Conservation (phyloP, 257 asterid species). For the Apocynum venetum region DNA sequence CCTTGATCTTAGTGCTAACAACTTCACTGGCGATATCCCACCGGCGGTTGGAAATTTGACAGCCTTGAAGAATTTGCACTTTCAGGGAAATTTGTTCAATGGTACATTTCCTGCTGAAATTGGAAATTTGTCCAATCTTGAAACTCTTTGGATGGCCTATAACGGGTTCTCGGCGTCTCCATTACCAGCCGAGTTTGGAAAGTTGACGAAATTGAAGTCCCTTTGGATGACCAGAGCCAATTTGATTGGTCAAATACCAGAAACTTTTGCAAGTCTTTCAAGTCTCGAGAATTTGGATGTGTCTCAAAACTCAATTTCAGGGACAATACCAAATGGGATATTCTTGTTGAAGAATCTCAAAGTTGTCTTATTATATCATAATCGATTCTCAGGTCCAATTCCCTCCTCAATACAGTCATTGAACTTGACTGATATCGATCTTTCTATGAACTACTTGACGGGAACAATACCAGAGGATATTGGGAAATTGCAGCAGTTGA, state of each 20-base stretch:
- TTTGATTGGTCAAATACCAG: slow-evolving; percentile 46
- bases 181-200: slow-evolving; percentile 59
- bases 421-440: slow-evolving; percentile 48
- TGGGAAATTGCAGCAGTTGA: slow-evolving; percentile 52
- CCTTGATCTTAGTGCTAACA: slow-evolving; percentile 57
- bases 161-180: slow-evolving; percentile 49
- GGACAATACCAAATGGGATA: slow-evolving; percentile 38
- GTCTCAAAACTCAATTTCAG: slow-evolving; percentile 26
- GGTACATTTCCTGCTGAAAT: slow-evolving; percentile 70
- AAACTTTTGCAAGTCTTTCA: slow-evolving; percentile 25
- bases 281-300: slow-evolving; percentile 39
- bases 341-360: slow-evolving; percentile 60
- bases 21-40: slow-evolving; percentile 83
- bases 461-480: slow-evolving; percentile 67
- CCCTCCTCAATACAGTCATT: slow-evolving; percentile 46
- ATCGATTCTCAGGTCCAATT: slow-evolving; percentile 57
- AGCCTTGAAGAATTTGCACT: slow-evolving; percentile 28
- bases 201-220: slow-evolving; percentile 36
- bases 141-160: slow-evolving; percentile 41
- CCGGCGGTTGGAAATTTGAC: slow-evolving; percentile 54
- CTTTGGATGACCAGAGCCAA: slow-evolving; percentile 46
- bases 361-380: slow-evolving; percentile 33
- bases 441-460: slow-evolving; percentile 49
- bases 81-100: slow-evolving; percentile 47
- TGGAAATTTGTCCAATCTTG: slow-evolving; percentile 59